Percentiles rank a stretch among this genome's conserved stretches.
These are phyloP conservation scores for Yamadazyma endophytica DNA, from an alignment of 805 yeast species.

Conservation along the genomic window DNA sequence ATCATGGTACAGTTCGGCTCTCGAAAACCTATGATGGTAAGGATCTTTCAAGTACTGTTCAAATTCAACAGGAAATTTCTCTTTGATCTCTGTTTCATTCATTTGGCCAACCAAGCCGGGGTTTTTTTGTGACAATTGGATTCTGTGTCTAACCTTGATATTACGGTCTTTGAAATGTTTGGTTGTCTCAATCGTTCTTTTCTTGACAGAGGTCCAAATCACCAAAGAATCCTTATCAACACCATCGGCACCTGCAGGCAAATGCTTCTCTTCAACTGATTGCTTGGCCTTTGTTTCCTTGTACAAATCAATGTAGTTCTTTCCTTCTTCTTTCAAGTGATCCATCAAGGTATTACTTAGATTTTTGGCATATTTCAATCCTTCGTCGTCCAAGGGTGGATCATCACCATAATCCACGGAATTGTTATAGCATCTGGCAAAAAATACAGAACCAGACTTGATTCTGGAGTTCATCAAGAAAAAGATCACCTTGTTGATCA, in stretches of 20 bases:
- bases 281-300: too few relatives aligned
- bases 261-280: conserved; percentile 38
- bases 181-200: conserved; percentile 79
- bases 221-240: conserved; percentile 58
- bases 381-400: conserved; percentile 76
- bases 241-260: conserved; percentile 53
- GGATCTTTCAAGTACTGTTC: conserved; percentile 69
- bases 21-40: conserved; percentile 85
- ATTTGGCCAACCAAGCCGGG: conserved; percentile 84
- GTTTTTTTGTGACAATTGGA: conserved; percentile 81
- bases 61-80: conserved; percentile 65
- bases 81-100: conserved; percentile 54
- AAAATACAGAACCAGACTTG: conserved; percentile 85
- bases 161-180: conserved; percentile 54
- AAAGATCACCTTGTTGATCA: conserved; percentile 86
- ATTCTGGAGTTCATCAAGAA: conserved; percentile 88
- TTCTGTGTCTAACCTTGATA: conserved; percentile 65
- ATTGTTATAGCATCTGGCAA: conserved; percentile 72
- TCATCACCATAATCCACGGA: conserved; percentile 65
- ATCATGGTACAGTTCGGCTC: conserved; percentile 95
- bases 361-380: conserved; percentile 60
- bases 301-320: conserved; percentile 19
- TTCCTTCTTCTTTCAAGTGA: conserved; percentile 32
- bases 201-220: conserved; percentile 94
- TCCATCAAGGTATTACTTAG: conserved; percentile 54